Percentiles rank a stretch among this genome's conserved stretches.
Conservation (phyloP, 129 eudicot species). For the Saussurea involucrata region DNA sequence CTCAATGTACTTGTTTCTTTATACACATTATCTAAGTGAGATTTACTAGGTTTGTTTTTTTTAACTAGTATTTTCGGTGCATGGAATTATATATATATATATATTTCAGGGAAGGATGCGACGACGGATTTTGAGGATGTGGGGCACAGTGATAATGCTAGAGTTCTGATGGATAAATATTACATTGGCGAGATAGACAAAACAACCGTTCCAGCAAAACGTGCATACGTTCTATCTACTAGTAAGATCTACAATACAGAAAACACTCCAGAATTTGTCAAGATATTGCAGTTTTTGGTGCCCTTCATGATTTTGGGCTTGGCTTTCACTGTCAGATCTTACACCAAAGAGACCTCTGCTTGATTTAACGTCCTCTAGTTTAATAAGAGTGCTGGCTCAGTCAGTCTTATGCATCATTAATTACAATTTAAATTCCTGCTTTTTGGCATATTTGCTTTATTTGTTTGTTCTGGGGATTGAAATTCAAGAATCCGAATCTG, state of each 20-base stretch:
- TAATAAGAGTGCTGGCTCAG: background rate
- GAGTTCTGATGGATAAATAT: conserved; percentile 53
- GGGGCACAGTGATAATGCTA: conserved; percentile 46
- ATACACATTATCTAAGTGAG: background rate
- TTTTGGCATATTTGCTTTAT: background rate
- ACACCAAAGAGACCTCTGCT: conserved; percentile 6
- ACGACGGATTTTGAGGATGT: conserved; percentile 1
- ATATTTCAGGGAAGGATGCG: conserved; percentile 9
- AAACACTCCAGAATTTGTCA: conserved; percentile 5
- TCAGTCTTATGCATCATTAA: conserved; percentile 2
- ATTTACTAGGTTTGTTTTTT: background rate
- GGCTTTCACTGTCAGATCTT: conserved; percentile 15
- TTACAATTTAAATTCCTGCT: background rate
- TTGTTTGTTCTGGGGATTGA: background rate
- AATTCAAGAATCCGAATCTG: background rate
- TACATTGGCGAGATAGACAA: conserved; percentile 60
- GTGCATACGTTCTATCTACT: conserved; percentile 30
- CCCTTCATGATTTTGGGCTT: conserved; percentile 21
- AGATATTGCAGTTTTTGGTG: conserved; percentile 14
- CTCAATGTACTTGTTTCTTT: background rate
- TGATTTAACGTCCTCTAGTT: background rate
- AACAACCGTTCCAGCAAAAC: conserved; percentile 59
- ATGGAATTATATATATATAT: background rate
- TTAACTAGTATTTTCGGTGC: no score
- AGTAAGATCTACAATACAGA: conserved; percentile 7